Conservation (phyloP, 208 protist genomes). For the Acanthamoeba lugdunensis region DNA sequence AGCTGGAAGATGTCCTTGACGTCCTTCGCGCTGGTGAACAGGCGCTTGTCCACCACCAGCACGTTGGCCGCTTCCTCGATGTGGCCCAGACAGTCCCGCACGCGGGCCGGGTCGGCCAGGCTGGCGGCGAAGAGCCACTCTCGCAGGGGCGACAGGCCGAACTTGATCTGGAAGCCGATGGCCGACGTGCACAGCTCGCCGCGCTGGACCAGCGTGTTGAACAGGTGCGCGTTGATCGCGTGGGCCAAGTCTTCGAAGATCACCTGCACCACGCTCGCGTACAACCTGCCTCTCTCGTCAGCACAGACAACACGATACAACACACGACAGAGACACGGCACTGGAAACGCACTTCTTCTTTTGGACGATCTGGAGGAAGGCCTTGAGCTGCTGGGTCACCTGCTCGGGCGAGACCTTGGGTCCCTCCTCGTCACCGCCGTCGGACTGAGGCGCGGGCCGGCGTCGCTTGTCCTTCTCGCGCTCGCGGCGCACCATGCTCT, state of each 20-base stretch:
- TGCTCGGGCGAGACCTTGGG: conserved; percentile 10
- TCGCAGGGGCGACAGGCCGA: conserved; percentile 57
- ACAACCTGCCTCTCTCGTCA: neutral
- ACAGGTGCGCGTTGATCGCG: conserved; percentile 55
- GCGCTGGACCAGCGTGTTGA: conserved; percentile 37
- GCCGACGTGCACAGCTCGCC: conserved; percentile 47
- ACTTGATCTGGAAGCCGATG: conserved; percentile 62
- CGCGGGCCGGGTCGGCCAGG: conserved; percentile 11
- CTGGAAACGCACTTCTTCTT: neutral
- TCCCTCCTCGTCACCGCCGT: neutral
- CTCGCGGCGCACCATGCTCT: conserved; percentile 63
- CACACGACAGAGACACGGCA: neutral
- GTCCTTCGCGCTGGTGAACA: conserved; percentile 48
- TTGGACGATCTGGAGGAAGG: conserved; percentile 17
- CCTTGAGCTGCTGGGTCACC: neutral
- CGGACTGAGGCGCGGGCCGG: neutral
- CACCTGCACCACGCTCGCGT: conserved; percentile 41
- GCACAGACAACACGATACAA: neutral
- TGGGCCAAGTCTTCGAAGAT: conserved; percentile 31
- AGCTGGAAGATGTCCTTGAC: conserved; percentile 53
- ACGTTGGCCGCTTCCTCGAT: conserved; percentile 65
- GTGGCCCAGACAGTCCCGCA: conserved; percentile 46
- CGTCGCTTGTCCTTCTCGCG: conserved; percentile 18
- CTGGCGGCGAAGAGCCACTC: conserved; percentile 45
- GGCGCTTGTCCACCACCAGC: conserved; percentile 67